These are phyloP conservation scores for Tylopilus sp. DNA, from an alignment of 768 basidiomycete species.

Conservation along the genomic window DNA sequence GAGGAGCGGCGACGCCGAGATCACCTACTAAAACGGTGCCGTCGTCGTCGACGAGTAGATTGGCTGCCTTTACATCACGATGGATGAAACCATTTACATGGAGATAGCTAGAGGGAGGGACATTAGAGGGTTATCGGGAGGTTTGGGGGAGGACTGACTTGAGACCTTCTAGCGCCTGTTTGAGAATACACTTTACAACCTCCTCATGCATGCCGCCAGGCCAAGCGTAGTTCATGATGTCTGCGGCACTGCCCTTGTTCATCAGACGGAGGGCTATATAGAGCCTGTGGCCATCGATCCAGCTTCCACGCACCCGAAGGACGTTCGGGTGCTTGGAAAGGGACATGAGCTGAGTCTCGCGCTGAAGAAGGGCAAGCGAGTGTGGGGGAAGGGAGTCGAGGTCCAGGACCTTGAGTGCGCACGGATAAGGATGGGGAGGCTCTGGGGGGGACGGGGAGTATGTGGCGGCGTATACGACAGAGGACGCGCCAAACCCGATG, in stretches of 20 bases:
- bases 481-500: conserved; percentile 91
- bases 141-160: conserved; percentile 48
- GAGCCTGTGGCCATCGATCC: conserved; percentile 81
- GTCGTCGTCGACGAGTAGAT: conserved; percentile 87
- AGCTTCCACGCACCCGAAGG: conserved; percentile 84
- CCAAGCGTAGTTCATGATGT: conserved; percentile 83
- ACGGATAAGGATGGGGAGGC: conserved; percentile 45
- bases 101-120: conserved; percentile 55
- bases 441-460: conserved; percentile 47
- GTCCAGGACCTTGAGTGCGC: conserved; percentile 88
- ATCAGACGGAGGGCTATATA: conserved; percentile 86
- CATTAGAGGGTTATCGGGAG: conserved; percentile 1
- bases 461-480: conserved; percentile 79
- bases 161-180: conserved; percentile 84
- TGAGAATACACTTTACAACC: conserved; percentile 78
- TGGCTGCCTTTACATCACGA: conserved; percentile 91
- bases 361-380: conserved; percentile 68
- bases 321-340: conserved; percentile 93
- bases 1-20: conserved; percentile 86
- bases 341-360: conserved; percentile 91
- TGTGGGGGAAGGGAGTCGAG: conserved; percentile 73
- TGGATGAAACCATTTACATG: conserved; percentile 91
- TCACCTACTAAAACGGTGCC: conserved; percentile 90
- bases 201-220: conserved; percentile 90
- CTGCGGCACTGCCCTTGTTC: conserved; percentile 83